phyloP scores from a whole-genome alignment of 108 stramenopile species.

The Nitzschia palea region DNA sequence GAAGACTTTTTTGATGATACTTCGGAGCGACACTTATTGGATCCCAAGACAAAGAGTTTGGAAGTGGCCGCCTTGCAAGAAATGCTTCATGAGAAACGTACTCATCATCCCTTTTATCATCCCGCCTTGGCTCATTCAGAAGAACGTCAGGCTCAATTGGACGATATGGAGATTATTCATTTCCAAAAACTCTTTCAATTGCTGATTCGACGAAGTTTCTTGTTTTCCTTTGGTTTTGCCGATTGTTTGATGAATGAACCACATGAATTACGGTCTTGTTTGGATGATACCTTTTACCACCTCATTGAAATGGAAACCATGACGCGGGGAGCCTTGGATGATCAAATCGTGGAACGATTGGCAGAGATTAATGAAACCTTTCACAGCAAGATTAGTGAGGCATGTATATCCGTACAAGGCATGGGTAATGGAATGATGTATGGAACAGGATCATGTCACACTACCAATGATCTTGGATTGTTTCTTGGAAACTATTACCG shows the following conservation, averaged over 20 bases:
- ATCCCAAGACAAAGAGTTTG: constrained; percentile 11
- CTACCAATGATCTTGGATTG: background rate
- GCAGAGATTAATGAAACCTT: constrained; percentile 16
- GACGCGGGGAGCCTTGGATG: constrained; percentile 30
- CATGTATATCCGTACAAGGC: constrained; percentile 17
- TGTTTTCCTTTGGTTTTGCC: constrained; percentile 39
- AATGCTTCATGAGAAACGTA: constrained; percentile 18
- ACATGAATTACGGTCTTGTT: constrained; percentile 20
- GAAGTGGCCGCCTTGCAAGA: constrained; percentile 33
- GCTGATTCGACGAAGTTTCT: constrained; percentile 35
- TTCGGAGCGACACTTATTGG: constrained; percentile 24
- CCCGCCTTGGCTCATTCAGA: constrained; percentile 5
- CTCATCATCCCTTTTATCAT: constrained; percentile 13
- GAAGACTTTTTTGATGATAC: constrained; percentile 32
- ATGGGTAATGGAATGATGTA: constrained; percentile 14
- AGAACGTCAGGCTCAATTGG: constrained; percentile 14
- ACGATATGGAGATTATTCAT: constrained; percentile 25
- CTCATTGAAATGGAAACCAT: constrained; percentile 33
- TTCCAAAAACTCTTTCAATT: constrained; percentile 35
- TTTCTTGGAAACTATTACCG: constrained; percentile 19
- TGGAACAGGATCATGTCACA: constrained; percentile 12
- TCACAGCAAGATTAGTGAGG: constrained; percentile 20
- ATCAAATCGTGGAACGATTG: constrained; percentile 22
- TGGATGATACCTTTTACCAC: constrained; percentile 30
- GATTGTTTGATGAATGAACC: constrained; percentile 34